Base-by-base conservation (phyloP, 2,329 filamentous ascomycete genomes). In the Zymoseptoria ardabiliae region DNA sequence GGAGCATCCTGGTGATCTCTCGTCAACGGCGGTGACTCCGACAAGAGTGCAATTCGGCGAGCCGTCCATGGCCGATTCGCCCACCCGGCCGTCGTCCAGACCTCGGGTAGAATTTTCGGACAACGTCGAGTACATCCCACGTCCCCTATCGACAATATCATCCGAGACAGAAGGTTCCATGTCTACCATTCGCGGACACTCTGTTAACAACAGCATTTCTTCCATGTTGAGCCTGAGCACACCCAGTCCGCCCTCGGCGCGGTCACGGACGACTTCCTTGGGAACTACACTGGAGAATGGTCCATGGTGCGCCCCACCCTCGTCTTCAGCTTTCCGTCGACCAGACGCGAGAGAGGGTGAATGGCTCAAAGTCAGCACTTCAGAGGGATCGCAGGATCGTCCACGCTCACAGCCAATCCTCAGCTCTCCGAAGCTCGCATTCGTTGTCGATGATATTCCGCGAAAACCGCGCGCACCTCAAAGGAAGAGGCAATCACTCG, bases 31-130 rank as follows among this genome's bases (percentile, higher is more conserved):
- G 21, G 20, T 50, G 23, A 48, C 56, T 45, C 28, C 50, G 30
- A 54, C 48, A 2, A 13, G 35, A 28, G 52, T 28, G 50, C 49
- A 51, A 28, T 59, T 25, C 19, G 55, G 53, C 28, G 54, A 57
- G 55, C 61, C 61, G 11, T 57, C 61, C 51, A 49, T 50, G 21
- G 28, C 30, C 10, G 69, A 72, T 57, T 70, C 69, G 63, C 69
- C 68, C 58, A 71, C 55, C 58, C 71, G 72, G 61, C 73, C 73
- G 52, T 71, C 70, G 73, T 79, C 81, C 3, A 82, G 85, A 61
- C 82, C 85, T 50, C 81, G 88, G 11, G 91, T 96, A 52, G 89
- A 88, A 0, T 96, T 96, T 70, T 91, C 89, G 0, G 91, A 95
- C 63, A 89, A 85, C 10, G 80, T 95, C 25, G 90, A 95, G 72